Evolutionary conservation across 148 eudicot species (phyloP), one percentile per base, ranked within the genome.

Genomic region (Tetragonia tetragonoides): DNA sequence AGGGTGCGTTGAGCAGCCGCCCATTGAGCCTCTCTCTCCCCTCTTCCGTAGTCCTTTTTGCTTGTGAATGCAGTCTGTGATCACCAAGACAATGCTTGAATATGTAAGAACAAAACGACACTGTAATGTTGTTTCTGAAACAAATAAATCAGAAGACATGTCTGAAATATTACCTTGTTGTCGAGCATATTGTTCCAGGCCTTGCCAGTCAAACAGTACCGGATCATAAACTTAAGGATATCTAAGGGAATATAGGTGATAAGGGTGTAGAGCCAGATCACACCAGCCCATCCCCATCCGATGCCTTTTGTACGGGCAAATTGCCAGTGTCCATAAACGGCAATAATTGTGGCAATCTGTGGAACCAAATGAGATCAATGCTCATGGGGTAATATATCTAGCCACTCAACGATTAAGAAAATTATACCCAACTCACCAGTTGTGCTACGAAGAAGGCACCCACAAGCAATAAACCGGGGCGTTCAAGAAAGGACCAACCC

Each of bases 231-330:
- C 85, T 93, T 93, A 69, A 93, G 84, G 47, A 89, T 1, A 78
- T 93, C 97, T 46, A 93, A 85, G 56, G 96, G 96, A 23, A 89
- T 0, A 79, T 93, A 93, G 82, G 80, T 73, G 59, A 93, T 15
- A 10, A 93, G 37, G 79, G 90, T 91, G 81, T 86, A 93, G 51
- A 91, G 61, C 97, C 97, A 93, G 23, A 93, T 91, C 10, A 89
- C 93, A 6, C 89, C 97, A 3, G 93, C 96, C 97, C 97, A 93
- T 49, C 95, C 95, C 95, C 95, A 93, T 15, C 97, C 97, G 11
- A 89, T 86, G 28, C 97, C 93, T 10, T 72, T 69, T 69, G 90
- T 83, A 28, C 75, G 86, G 3, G 97, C 89, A 77, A 93, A 93
- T 1, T 68, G 81, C 97, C 94, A 92, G 82, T 88, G 72, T 77